These are phyloP conservation scores for Trichodelitschia bisporula DNA, from an alignment of 495 filamentous ascomycete genomes.

Conservation along the genomic window DNA sequence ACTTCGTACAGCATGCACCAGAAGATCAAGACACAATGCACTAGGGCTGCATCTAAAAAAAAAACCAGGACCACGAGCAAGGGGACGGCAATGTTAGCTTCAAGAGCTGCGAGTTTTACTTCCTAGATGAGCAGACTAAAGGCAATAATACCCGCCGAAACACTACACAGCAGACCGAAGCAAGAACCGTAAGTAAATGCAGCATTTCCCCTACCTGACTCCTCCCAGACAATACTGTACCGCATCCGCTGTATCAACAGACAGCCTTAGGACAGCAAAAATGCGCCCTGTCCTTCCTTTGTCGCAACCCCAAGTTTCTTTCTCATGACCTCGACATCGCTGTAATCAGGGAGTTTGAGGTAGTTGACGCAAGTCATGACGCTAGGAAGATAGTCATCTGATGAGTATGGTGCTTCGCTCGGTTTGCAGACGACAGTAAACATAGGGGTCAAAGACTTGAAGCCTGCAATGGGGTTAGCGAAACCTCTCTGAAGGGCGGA, in stretches of 20 bases:
- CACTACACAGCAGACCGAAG: too few species aligned
- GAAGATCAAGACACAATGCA: too few species aligned
- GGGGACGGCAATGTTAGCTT: too few species aligned
- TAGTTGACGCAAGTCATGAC: conserved; percentile 99
- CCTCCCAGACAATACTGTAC: background rate
- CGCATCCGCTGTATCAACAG: too few species aligned
- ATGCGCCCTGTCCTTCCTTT: conserved; percentile 93
- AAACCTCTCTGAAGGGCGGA: conserved; percentile 2
- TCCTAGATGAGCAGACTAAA: too few species aligned
- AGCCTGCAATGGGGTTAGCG: conserved; percentile 31
- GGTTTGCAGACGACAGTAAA: conserved; percentile 98
- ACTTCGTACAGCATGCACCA: too few species aligned
- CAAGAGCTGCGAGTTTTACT: too few species aligned
- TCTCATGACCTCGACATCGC: conserved; percentile 46
- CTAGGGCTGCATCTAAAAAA: too few species aligned
- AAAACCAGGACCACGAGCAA: too few species aligned
- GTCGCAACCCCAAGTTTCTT: conserved; percentile 63
- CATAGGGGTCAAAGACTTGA: conserved; percentile 89
- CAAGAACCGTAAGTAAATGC: conserved; percentile 1
- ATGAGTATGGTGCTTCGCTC: conserved; percentile 78
- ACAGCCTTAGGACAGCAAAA: conserved; percentile 70
- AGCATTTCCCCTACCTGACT: background rate
- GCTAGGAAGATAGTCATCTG: conserved; percentile 91
- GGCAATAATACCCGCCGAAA: background rate
- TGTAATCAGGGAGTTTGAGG: conserved; percentile 94